These are phyloP conservation scores for Anethum foeniculum DNA, from an alignment of 140 eudicot genomes.

Conservation along the genomic window DNA sequence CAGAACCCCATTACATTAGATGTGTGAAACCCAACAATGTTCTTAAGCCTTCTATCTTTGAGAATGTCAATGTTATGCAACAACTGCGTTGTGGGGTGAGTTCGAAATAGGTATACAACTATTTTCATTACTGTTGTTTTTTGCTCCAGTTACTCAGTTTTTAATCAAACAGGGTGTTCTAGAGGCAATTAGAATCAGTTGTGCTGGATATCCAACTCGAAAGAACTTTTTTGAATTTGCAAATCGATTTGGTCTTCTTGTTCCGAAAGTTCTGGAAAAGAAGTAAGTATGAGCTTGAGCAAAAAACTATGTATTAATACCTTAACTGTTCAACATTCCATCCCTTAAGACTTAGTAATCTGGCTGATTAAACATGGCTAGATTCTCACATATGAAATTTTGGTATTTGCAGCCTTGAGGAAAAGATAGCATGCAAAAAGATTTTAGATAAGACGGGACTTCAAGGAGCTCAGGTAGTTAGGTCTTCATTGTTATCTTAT, in stretches of 20 bases:
- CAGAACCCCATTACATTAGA: constrained; percentile 93
- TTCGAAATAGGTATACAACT: constrained; percentile 12
- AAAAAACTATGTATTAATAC: not conserved
- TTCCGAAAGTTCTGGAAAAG: constrained; percentile 63
- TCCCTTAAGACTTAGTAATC: not conserved
- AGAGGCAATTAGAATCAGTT: constrained; percentile 97
- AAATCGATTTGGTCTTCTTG: constrained; percentile 75
- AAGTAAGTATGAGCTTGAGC: constrained; percentile 42
- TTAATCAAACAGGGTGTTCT: constrained; percentile 68
- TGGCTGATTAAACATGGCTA: not conserved
- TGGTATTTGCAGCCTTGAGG: constrained; percentile 61
- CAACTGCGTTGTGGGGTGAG: constrained; percentile 99
- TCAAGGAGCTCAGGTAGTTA: constrained; percentile 68
- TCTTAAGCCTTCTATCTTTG: constrained; percentile 84
- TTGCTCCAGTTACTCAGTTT: not conserved
- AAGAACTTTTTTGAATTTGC: constrained; percentile 72
- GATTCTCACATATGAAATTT: constrained; percentile 7
- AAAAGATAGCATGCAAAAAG: constrained; percentile 73
- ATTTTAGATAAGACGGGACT: constrained; percentile 76
- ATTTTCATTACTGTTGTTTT: not conserved
- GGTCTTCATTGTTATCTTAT: not conserved
- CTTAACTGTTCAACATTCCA: not conserved
- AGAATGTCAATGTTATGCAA: constrained; percentile 79
- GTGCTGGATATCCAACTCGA: constrained; percentile 99
- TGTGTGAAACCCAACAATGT: constrained; percentile 96